Evolutionary conservation across 768 basidiomycete genomes (phyloP).

Genomic region (Mycena metata): DNA sequence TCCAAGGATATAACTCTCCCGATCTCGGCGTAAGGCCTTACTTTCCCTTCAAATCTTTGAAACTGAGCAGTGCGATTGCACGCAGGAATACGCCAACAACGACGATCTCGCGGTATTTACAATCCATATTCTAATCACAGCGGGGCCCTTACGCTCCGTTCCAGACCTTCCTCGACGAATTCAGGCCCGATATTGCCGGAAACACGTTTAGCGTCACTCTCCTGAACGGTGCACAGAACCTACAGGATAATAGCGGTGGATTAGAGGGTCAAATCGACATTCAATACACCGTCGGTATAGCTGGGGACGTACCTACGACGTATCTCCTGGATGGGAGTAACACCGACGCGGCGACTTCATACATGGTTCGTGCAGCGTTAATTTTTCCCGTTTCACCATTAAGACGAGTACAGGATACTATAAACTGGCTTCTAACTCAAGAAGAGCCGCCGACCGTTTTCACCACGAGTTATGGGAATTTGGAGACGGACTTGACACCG

Average conservation of each 20-base stretch:
- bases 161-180: conserved; percentile 28
- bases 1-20: conserved; percentile 24
- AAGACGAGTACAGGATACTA: conserved; percentile 21
- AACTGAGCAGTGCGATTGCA: conserved; percentile 12
- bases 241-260: conserved; percentile 23
- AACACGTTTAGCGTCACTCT: conserved; percentile 18
- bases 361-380: conserved; percentile 24
- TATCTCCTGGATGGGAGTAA: conserved; percentile 13
- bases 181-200: conserved; percentile 26
- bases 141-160: conserved; percentile 6
- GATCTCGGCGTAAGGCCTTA: conserved; percentile 7
- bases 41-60: conserved; percentile 13
- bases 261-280: conserved; percentile 26
- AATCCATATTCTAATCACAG: neutral
- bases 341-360: conserved; percentile 17
- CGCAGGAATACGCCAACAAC: conserved; percentile 28
- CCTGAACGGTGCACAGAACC: conserved; percentile 22
- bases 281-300: conserved; percentile 29
- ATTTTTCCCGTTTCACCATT: conserved; percentile 6
- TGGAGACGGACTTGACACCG: conserved; percentile 10
- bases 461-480: conserved; percentile 28
- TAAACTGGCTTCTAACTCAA: conserved; percentile 27
- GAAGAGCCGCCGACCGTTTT: conserved; percentile 27
- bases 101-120: conserved; percentile 22
- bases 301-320: conserved; percentile 23